Conservation (phyloP, 2,329 filamentous ascomycete species). For the Xenoacremonium recifei region DNA sequence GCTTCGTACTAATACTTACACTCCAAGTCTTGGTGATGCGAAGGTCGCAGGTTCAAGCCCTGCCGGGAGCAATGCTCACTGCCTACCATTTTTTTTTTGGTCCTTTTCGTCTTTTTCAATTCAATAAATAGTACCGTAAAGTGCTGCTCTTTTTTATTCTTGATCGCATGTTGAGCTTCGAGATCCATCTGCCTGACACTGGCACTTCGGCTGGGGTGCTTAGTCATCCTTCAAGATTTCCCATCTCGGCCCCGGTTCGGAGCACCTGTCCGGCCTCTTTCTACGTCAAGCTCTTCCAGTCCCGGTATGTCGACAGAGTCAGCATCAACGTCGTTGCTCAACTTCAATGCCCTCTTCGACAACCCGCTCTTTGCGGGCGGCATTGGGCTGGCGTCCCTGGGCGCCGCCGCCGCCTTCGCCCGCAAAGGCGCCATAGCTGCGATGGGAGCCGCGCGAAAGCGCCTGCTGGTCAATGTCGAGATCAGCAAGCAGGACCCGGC, state of each 20-base stretch:
- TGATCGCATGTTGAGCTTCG: too few relatives aligned
- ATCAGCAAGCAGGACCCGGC: slow-evolving; percentile 92
- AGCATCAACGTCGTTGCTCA: slow-evolving; percentile 35
- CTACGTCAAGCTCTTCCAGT: slow-evolving; percentile 19
- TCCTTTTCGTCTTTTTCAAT: too few relatives aligned
- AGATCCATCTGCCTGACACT: too few relatives aligned
- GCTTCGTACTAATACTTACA: slow-evolving; percentile 28
- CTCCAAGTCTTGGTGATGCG: slow-evolving; percentile 21
- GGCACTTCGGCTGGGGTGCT: too few relatives aligned
- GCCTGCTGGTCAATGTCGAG: slow-evolving; percentile 91
- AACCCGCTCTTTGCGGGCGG: slow-evolving; percentile 69
- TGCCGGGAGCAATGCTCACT: slow-evolving; percentile 22
- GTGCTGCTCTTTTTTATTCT: too few relatives aligned
- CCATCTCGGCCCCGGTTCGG: slow-evolving; percentile 5
- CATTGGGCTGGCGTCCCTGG: slow-evolving; percentile 87
- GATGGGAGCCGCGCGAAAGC: slow-evolving; percentile 73
- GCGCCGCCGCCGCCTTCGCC: slow-evolving; percentile 75
- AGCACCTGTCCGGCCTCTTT: slow-evolving; percentile 14
- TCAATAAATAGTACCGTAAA: too few relatives aligned
- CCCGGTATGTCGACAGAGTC: slow-evolving; percentile 31
- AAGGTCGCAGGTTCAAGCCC: slow-evolving; percentile 29
- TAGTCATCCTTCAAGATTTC: slow-evolving; percentile 7
- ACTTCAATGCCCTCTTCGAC: slow-evolving; percentile 58
- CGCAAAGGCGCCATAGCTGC: slow-evolving; percentile 73
- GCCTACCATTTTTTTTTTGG: slow-evolving; percentile 15